phyloP scores from a whole-genome alignment of 345 rosid species.

The Syzygium oleosum region DNA sequence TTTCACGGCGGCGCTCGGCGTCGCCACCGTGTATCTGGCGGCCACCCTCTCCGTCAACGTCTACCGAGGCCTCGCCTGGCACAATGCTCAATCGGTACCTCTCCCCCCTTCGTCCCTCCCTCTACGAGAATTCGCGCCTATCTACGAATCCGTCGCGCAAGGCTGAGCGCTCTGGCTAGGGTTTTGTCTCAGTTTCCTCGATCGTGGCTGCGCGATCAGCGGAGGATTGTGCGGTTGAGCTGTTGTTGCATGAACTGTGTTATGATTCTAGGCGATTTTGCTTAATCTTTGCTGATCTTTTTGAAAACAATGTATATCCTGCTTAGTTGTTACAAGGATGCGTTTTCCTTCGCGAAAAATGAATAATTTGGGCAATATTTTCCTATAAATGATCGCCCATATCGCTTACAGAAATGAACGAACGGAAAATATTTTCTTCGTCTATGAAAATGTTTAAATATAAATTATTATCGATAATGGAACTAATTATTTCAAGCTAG shows the following conservation, averaged over 20 bases:
- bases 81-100: slow-evolving; percentile 58
- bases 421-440: too few species aligned
- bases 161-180: not conserved
- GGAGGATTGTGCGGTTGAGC: not conserved
- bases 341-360: too few species aligned
- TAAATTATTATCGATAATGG: too few species aligned
- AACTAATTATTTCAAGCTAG: too few species aligned
- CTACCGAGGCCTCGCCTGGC: slow-evolving; percentile 73
- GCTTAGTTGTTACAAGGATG: not conserved
- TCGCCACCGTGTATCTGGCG: slow-evolving; percentile 65
- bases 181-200: not conserved
- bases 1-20: slow-evolving; percentile 67
- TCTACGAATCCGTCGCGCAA: not conserved
- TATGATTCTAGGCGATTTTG: not conserved
- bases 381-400: too few species aligned
- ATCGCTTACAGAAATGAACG: too few species aligned
- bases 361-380: too few species aligned
- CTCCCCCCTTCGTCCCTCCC: not conserved
- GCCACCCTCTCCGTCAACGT: slow-evolving; percentile 71
- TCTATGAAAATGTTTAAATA: too few species aligned
- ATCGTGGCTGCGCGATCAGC: not conserved
- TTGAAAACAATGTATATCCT: accelerated
- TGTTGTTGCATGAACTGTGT: not conserved
- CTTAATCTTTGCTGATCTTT: not conserved
- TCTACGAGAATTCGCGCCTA: not conserved